Evolutionary conservation across 441 rosid species (phyloP).

Genomic region (Hura crepitans): DNA sequence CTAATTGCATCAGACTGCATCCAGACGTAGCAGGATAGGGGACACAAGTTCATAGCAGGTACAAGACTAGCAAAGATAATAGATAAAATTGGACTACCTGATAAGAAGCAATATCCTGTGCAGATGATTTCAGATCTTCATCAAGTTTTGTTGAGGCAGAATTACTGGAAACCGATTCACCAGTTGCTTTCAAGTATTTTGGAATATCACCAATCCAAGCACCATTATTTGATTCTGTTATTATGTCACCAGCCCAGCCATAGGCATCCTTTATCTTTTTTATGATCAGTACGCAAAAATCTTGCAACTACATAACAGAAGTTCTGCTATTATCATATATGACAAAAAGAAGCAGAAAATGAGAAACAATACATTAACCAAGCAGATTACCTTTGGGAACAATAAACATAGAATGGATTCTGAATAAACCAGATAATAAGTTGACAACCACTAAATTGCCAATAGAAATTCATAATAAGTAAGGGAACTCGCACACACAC

Average conservation of each 20-base stretch:
- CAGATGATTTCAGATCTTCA: constrained; percentile 49
- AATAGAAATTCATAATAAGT: background rate
- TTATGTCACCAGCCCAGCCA: constrained; percentile 53
- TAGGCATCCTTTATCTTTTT: constrained; percentile 60
- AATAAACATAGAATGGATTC: background rate
- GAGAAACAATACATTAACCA: background rate
- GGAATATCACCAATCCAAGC: constrained; percentile 70
- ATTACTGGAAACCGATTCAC: constrained; percentile 31
- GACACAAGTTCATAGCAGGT: background rate
- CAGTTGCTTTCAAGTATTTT: constrained; percentile 42
- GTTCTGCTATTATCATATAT: constrained; percentile 21
- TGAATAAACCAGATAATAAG: background rate
- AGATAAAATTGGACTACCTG: constrained; percentile 43
- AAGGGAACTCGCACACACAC: background rate
- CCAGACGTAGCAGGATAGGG: background rate
- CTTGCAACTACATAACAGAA: constrained; percentile 45
- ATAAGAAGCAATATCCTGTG: constrained; percentile 63
- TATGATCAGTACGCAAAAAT: constrained; percentile 37
- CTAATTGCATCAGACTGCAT: background rate
- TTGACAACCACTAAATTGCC: background rate
- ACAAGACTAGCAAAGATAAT: background rate
- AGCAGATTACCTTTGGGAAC: background rate
- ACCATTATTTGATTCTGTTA: constrained; percentile 38
- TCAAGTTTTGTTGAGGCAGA: constrained; percentile 38
- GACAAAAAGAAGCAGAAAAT: constrained; percentile 12